These are phyloP conservation scores for Batrachochytrium dendrobatidis DNA, from an alignment of 371 early-diverging fungal species.

Conservation along the genomic window DNA sequence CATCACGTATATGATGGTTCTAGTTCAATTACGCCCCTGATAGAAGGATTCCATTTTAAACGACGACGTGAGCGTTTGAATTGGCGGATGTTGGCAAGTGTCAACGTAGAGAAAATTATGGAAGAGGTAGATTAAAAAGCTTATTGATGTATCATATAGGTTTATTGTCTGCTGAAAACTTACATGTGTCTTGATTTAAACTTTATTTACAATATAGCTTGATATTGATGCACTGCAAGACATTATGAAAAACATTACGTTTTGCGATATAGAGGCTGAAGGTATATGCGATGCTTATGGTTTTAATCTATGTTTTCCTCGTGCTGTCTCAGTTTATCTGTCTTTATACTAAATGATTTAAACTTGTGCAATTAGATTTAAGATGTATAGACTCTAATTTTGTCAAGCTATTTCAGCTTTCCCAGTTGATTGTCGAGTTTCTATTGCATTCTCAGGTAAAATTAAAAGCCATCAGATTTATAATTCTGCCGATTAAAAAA, in stretches of 20 bases:
- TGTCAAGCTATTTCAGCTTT: slow-evolving; percentile 43
- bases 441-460: slow-evolving; percentile 39
- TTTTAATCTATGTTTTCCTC: background rate
- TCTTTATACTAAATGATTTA: background rate
- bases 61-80: slow-evolving; percentile 37
- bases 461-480: background rate
- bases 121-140: slow-evolving; percentile 27
- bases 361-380: slow-evolving; percentile 17
- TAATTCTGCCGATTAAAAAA: background rate
- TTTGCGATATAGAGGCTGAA: slow-evolving; percentile 45
- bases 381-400: slow-evolving; percentile 42
- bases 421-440: slow-evolving; percentile 50
- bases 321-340: background rate
- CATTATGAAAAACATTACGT: slow-evolving; percentile 45
- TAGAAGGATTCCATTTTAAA: slow-evolving; percentile 30
- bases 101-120: slow-evolving; percentile 33
- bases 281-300: slow-evolving; percentile 16
- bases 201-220: slow-evolving; percentile 28
- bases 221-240: slow-evolving; percentile 40
- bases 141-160: slow-evolving; percentile 2
- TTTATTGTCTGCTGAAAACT: no score
- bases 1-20: no score
- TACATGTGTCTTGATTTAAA: no score
- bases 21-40: no score
- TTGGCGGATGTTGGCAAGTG: slow-evolving; percentile 39